phyloP scores from a whole-genome alignment of 441 rosid species.

The Brassica hybrid region DNA sequence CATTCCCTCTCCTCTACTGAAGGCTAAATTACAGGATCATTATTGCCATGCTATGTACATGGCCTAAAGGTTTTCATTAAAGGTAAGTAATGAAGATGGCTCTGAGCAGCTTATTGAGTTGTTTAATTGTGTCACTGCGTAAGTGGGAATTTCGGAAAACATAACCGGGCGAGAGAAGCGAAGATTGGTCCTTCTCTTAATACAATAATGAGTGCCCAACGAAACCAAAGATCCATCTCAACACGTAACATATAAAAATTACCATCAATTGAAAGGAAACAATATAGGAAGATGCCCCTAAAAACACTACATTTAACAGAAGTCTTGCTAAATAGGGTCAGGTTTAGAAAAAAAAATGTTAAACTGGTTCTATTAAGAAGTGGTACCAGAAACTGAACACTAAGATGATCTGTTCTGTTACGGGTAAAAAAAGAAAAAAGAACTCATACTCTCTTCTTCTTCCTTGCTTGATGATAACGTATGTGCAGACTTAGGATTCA shows the following conservation, averaged over 20 bases:
- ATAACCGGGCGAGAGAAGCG: neutral
- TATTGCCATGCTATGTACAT: no score
- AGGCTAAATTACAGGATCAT: no score
- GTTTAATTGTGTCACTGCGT: neutral
- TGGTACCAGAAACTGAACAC: no score
- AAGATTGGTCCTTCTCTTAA: neutral
- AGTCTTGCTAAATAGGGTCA: no score
- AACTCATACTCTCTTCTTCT: conserved; percentile 25
- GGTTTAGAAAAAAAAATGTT: no score
- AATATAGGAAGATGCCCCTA: neutral
- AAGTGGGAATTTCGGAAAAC: neutral
- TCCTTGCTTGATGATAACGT: conserved; percentile 38
- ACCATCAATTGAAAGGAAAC: neutral
- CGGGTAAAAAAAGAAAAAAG: neutral
- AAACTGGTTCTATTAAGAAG: no score
- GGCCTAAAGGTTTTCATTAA: neutral
- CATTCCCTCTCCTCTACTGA: no score
- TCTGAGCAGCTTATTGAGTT: neutral
- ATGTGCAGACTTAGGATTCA: conserved; percentile 33
- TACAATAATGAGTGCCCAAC: neutral
- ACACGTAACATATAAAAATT: neutral
- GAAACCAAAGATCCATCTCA: neutral
- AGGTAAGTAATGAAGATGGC: neutral
- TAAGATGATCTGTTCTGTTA: neutral
- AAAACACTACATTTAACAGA: neutral